Base-by-base conservation (phyloP, 73 alveolate species). In the Stentor roeselii region DNA sequence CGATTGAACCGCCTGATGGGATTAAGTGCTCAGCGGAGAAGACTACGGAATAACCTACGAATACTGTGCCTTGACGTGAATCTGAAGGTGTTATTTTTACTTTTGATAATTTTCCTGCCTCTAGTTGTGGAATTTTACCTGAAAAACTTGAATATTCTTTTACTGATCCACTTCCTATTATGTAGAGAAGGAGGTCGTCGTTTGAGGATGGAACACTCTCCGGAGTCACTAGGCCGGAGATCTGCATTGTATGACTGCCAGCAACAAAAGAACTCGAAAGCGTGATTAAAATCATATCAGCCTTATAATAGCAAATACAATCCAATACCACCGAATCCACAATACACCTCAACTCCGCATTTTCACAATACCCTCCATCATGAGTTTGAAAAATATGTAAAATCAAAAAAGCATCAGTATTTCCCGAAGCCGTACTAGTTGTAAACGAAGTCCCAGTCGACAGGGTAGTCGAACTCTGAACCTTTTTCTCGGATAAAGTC, bases 1-100 rank as follows among this genome's bases (percentile, higher is more conserved):
- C 37, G 59, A 82, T 82, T 15, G 87, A 75, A 30, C 90, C 91
- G 38, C 91, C 91, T 39, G 35, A 30, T 42, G 92, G 92, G 3
- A 86, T 84, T 21, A n/a, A 39, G 39, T 86, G 87, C 37, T 31
- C 59, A 34, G 88, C 86, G n/a, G 67, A 37, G 36, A 86, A 86
- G 60, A 37, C 15, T 27, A 86, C 59, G 35, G 59, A 40, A 67
- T 82, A 86, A 37, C 36, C 36, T 21, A 82, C 80, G 50, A 82
- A 84, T 0, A 86, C 85, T 36, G 59, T 60, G 37, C 92, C 75
- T 67, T 86, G 60, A 59, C 83, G 78, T 4, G 11, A 6, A 1
- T 27, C 14, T 1, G 58, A 36, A 31, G 86, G 80, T 14, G 88
- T 87, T 30, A 50, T n/a, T 15, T 84, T 76, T 39, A 38, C 21